Base-by-base conservation (phyloP, 805 yeast species). In the Nakazawaea sp. region DNA sequence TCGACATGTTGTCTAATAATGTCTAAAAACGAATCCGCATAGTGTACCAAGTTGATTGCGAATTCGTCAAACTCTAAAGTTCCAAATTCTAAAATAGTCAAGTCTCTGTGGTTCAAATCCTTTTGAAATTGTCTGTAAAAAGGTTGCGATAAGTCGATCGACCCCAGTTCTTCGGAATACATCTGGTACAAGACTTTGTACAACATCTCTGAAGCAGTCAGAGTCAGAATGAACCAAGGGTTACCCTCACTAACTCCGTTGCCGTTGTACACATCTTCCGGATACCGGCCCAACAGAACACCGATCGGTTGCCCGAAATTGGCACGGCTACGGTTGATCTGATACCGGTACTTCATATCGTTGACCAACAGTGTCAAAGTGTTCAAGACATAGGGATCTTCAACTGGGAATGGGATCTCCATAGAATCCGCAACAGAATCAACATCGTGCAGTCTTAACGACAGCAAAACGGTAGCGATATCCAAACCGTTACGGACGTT, bases 221-320 rank as follows among this genome's bases (percentile, higher is more conserved):
- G 73, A 1, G 90, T 83, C 3, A 84, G 63, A 41, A 89, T 71
- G 52, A 88, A 87, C 97, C 97, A 89, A 5, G 97, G 97, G 51
- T 89, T 88, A 3, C 96, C 97, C 48, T 80, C 86, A 23, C 80
- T 66, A 0, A 71, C 63, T 0, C 76, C 78, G 42, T 65, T 61
- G 0, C 96, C 96, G 55, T 89, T 81, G 56, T 89, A 89, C 8
- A 81, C 55, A 58, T 89, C 97, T 52, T 89, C 97, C 1, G 97
- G 96, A 52, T 89, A 89, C 52, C 97, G 69, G 3, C 97, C 97
- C 36, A 89, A 58, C 0, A 82, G 95, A 35, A 80, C 78, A 3
- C 82, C 83, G 3, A 58, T 49, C 12, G 4, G 5, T 28, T 48
- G 42, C 5, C 41, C 58, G 27, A 62, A 50, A 2, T 65, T 63